Percentiles rank a stretch among this genome's conserved stretches.
These are phyloP conservation scores for Schwanniomyces polymorphus DNA, from an alignment of 805 yeast species.

Conservation along the genomic window DNA sequence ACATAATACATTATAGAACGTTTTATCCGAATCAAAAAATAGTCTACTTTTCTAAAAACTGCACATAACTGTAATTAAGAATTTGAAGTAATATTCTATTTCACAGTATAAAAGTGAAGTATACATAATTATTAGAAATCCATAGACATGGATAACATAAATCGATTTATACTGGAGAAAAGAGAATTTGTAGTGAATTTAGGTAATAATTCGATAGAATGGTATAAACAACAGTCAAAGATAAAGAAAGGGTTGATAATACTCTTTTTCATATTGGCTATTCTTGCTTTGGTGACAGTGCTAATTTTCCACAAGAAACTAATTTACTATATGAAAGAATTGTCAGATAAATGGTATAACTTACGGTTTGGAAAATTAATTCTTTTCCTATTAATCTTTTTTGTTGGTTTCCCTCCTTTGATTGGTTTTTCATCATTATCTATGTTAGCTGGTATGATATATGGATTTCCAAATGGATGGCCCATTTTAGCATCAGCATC, in stretches of 20 bases:
- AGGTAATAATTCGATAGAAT: slow-evolving; percentile 5
- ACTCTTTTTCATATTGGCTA: slow-evolving; percentile 16
- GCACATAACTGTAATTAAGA: not conserved
- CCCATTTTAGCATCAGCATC: slow-evolving; percentile 68
- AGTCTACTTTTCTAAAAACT: not conserved
- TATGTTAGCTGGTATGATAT: slow-evolving; percentile 73
- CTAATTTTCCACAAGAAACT: slow-evolving; percentile 35
- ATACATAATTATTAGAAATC: not conserved
- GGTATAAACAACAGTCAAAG: slow-evolving; percentile 19
- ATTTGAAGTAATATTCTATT: not conserved
- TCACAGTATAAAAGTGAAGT: not conserved
- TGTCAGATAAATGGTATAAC: slow-evolving; percentile 47
- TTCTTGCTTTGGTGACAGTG: slow-evolving; percentile 12
- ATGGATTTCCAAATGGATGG: slow-evolving; percentile 84
- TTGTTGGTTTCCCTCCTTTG: slow-evolving; percentile 87
- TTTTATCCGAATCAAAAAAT: not conserved
- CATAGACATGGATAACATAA: not conserved
- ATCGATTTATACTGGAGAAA: not conserved
- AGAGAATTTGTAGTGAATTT: not conserved
- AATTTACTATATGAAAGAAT: slow-evolving; percentile 33
- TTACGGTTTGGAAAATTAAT: slow-evolving; percentile 42
- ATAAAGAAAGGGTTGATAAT: slow-evolving; percentile 12
- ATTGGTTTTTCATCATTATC: slow-evolving; percentile 76
- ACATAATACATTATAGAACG: not conserved
- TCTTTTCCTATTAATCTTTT: slow-evolving; percentile 53